Percentiles rank a stretch among this genome's conserved stretches.
These are phyloP conservation scores for Acacia concinna DNA, from an alignment of 331 rosid genomes.

Conservation along the genomic window DNA sequence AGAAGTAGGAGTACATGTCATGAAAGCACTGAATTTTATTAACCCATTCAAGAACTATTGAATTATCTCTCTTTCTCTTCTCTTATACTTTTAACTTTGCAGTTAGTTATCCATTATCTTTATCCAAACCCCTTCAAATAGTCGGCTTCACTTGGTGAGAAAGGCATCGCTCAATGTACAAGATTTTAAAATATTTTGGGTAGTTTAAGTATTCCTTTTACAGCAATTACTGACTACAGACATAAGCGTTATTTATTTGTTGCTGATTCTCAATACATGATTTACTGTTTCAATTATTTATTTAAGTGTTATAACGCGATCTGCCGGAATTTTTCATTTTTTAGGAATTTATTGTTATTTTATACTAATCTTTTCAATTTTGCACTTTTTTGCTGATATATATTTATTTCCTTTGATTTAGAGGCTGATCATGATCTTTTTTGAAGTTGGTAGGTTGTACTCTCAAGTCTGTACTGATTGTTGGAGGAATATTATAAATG, in stretches of 20 bases:
- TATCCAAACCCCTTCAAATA: neutral
- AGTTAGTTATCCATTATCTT: neutral
- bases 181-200: neutral
- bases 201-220: neutral
- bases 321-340: neutral
- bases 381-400: neutral
- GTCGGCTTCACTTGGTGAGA: neutral
- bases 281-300: constrained; percentile 3
- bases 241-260: neutral
- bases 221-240: neutral
- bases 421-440: constrained; percentile 14
- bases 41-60: constrained; percentile 16
- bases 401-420: neutral
- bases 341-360: neutral
- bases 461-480: neutral
- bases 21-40: neutral
- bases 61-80: neutral
- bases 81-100: neutral
- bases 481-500: constrained; percentile 33
- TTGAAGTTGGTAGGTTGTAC: constrained; percentile 28
- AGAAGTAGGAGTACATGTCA: constrained; percentile 14
- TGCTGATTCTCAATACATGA: neutral
- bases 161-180: neutral
- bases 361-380: constrained; percentile 1
- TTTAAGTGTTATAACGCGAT: neutral